Base-by-base conservation (phyloP, 2,329 filamentous ascomycete genomes). In the Aspergillus sp. region DNA sequence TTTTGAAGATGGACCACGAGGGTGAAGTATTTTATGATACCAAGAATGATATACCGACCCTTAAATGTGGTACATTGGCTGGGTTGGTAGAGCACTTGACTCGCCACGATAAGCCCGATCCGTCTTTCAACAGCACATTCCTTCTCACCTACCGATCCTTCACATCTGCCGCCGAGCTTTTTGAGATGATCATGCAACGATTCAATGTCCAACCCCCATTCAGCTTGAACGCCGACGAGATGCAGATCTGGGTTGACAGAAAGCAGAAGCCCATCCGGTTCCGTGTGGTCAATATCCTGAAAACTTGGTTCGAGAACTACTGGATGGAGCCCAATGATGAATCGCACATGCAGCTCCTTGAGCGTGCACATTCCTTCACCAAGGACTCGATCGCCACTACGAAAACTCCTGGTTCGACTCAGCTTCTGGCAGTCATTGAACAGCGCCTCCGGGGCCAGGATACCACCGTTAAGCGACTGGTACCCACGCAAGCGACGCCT, bases 221-320 rank as follows among this genome's bases (percentile, higher is more conserved):
- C 64, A 91, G 91, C 5, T 79, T 99, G 51, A 86, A 80, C 8
- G 83, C 85, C 54, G 77, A 83, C 40, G 92, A 98, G 63, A 91
- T 90, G 67, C 90, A 96, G 55, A 81, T 85, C 30, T 99, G 95
- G 95, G 86, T 90, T 37, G 91, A 96, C 71, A 88, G 88, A 71
- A 99, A 99, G 78, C 95, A 98, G 73, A 97, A 96, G 71, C 89
- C 91, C 5, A 97, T 98, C 60, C 86, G 95, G 37, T 96, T 99
- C 79, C 87, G 95, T 42, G 93, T 99, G 2, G 92, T 99, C 63
- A 99, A 98, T 70, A 98, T 97, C 63, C 79, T 99, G 48, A 98
- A 98, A 82, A 96, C 87, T 75, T 99, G 95, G 95, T 95, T 99
- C 66, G 95, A 98, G 71, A 93, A 89, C 67, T 98, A 95, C 74